Evolutionary conservation across 352 stramenopile species (phyloP).

Genomic region (Pythium aristosporum): DNA sequence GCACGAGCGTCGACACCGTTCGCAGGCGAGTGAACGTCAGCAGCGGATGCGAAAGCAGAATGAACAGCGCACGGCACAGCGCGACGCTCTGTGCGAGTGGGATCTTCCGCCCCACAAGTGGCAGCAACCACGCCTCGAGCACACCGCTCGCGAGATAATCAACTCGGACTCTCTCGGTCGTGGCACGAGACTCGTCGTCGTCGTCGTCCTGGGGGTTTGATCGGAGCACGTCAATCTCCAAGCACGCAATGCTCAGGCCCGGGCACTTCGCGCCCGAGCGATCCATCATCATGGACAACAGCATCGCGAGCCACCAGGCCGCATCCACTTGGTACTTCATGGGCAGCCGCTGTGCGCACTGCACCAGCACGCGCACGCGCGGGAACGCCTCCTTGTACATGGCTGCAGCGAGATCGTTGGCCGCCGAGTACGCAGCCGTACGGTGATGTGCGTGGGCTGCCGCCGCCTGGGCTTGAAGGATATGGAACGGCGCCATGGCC

Average conservation of each 20-base stretch:
- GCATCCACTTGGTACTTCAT: conserved; percentile 64
- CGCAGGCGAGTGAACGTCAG: conserved; percentile 53
- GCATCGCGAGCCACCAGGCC: conserved; percentile 63
- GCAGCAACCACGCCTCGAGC: conserved; percentile 57
- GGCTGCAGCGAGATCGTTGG: conserved; percentile 63
- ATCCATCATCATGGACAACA: conserved; percentile 87
- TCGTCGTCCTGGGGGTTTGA: conserved; percentile 31
- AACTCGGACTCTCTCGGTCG: conserved; percentile 51
- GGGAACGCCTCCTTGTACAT: conserved; percentile 72
- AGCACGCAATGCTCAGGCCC: conserved; percentile 60
- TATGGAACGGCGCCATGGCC: conserved; percentile 33
- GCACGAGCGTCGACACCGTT: conserved; percentile 39
- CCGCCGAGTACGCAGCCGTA: conserved; percentile 33
- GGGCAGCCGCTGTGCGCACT: conserved; percentile 43
- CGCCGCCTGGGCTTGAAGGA: conserved; percentile 29
- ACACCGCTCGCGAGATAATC: conserved; percentile 52
- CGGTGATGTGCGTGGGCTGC: background rate
- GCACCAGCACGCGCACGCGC: conserved; percentile 46
- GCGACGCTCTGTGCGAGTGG: conserved; percentile 48
- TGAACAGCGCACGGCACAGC: conserved; percentile 60
- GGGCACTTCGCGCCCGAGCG: conserved; percentile 60
- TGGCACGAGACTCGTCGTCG: conserved; percentile 35
- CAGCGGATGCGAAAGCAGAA: conserved; percentile 68
- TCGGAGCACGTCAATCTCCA: conserved; percentile 59
- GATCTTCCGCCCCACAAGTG: conserved; percentile 44